Conservation (phyloP, 331 rosid genomes). For the Pyracantha coccinea region DNA sequence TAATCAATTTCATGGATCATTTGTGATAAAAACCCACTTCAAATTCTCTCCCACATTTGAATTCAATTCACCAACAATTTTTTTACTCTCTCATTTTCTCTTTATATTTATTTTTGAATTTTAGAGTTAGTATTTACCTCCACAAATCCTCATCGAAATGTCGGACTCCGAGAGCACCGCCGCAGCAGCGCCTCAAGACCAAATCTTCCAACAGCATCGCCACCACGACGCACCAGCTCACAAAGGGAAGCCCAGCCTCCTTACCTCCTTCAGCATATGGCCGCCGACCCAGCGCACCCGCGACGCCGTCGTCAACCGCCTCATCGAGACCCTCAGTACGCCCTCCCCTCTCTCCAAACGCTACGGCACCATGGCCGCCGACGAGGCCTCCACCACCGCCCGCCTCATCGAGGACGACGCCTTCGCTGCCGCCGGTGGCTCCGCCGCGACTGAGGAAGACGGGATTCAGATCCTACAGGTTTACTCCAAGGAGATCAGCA, state of each 20-base stretch:
- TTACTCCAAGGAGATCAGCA: slow-evolving; percentile 88
- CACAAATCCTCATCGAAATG: slow-evolving; percentile 16
- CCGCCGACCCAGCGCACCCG: slow-evolving; percentile 96
- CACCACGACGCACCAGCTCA: slow-evolving; percentile 10
- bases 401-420: slow-evolving; percentile 59
- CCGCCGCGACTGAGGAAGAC: slow-evolving; percentile 44
- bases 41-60: background rate
- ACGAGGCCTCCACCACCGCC: slow-evolving; percentile 46
- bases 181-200: slow-evolving; percentile 10
- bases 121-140: background rate
- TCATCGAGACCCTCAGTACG: slow-evolving; percentile 70
- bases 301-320: slow-evolving; percentile 70
- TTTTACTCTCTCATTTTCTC: background rate
- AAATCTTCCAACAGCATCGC: background rate
- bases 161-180: slow-evolving; percentile 34
- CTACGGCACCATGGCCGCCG: slow-evolving; percentile 55
- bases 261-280: slow-evolving; percentile 68
- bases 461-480: slow-evolving; percentile 73
- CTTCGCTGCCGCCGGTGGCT: slow-evolving; percentile 39
- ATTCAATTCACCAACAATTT: background rate
- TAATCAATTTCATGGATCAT: too few species aligned
- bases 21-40: background rate
- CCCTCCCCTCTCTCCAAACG: slow-evolving; percentile 82
- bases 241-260: slow-evolving; percentile 16
- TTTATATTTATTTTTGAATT: background rate